phyloP scores from a whole-genome alignment of 140 eudicot genomes.

The Ambrosia hybrid region DNA sequence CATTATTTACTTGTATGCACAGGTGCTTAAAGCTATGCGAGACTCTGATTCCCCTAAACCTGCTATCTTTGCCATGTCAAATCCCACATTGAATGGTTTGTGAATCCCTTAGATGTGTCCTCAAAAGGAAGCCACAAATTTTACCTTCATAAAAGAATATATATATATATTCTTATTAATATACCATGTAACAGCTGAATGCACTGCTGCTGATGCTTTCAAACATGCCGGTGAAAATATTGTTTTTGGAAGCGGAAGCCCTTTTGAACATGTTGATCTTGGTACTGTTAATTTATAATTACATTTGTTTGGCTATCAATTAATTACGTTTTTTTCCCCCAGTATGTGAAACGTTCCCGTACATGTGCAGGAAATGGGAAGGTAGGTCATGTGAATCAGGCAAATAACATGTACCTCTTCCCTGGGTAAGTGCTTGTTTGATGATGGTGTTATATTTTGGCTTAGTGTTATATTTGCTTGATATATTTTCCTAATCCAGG shows the following conservation, averaged over 20 bases:
- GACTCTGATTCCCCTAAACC: slow-evolving; percentile 78
- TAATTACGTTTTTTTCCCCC: no score
- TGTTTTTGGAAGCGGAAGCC: slow-evolving; percentile 96
- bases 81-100: slow-evolving; percentile 52
- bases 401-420: slow-evolving; percentile 49
- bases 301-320: no score
- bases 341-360: no score
- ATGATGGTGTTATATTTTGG: slow-evolving; percentile 1
- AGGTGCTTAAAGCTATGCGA: slow-evolving; percentile 56
- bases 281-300: no score
- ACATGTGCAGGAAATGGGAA: slow-evolving; percentile 78
- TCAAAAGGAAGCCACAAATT: no score
- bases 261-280: slow-evolving; percentile 16
- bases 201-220: slow-evolving; percentile 90
- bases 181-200: slow-evolving; percentile 70
- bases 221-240: slow-evolving; percentile 87
- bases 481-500: slow-evolving; percentile 39
- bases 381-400: slow-evolving; percentile 93
- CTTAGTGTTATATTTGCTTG: slow-evolving; percentile 9
- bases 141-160: no score
- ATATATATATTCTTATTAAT: no score
- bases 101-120: no score
- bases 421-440: slow-evolving; percentile 50
- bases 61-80: slow-evolving; percentile 95
- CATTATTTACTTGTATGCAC: no score